Evolutionary conservation across 176 grass and related monocot species (phyloP), one percentile per base, ranked within the genome.

Genomic region (Aegilops speltoides): DNA sequence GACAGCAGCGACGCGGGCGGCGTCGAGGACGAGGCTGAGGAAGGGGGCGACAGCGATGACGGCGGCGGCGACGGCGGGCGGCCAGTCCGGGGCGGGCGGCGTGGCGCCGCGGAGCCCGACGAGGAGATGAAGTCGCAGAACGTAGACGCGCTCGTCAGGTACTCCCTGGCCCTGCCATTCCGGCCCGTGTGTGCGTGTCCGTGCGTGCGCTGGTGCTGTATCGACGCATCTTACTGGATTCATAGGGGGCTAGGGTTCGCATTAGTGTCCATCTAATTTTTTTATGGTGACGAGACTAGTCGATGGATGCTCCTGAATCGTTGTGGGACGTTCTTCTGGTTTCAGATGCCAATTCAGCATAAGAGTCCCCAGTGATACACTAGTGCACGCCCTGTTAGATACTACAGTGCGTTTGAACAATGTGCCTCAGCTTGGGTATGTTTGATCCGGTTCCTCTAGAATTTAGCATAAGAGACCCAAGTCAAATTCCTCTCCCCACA

Each of bases 131-230:
- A 99, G 60, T 99, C 89, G 29, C 92, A 96, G 76, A 98, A 96
- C 54, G 94, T 98, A 3, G 92, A 90, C 25, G 94, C 91, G 74
- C 89, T 96, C 14, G 87, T 99, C 60, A 99, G 92, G 97, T 96
- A 91, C 23, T 46, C 17, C 70, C 81, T 20, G 25, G 31, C 72
- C 10, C 11, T 5, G 13, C 59, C 61, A 87, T 70, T 70, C 77
- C 14, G 26, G 40, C 57, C 19, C 52, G 38, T 38, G 10, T 52
- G 19, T 64, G 63, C 63, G 5, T 88, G n/a, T 29, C 24, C 16
- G 19, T 62, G 60, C 60, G 74, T 8, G 48, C 25, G 78, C 8
- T 52, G 85, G 79, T 82, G 23, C 40, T 50, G 61, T 85, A 54
- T 80, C 15, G 50, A 43, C 28, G 82, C 14, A 33, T 57, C 48